Evolutionary conservation across 2,329 filamentous ascomycete genomes (phyloP).

Genomic region (Calcarisporium arbuscula): DNA sequence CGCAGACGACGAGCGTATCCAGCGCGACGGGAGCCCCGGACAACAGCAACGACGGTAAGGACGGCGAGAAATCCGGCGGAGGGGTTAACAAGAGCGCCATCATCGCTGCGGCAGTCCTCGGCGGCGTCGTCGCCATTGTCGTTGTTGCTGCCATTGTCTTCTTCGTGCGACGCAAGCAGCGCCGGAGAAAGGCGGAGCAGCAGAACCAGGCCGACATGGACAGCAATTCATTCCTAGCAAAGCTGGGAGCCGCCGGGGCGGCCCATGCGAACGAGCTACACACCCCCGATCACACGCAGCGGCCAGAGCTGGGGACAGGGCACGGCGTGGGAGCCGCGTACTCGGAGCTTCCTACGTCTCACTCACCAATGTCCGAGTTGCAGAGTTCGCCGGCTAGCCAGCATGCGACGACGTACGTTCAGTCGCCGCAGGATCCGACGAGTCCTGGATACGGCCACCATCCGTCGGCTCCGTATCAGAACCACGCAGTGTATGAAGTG

Average conservation of each 20-base stretch:
- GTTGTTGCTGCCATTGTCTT: conserved; percentile 25
- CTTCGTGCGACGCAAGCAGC: conserved; percentile 28
- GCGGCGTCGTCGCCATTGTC: conserved; percentile 17
- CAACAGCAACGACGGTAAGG: conserved; percentile 6
- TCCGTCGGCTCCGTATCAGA: conserved; percentile 9
- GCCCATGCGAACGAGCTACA: conserved; percentile 13
- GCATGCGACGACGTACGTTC: conserved; percentile 11
- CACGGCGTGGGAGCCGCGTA: conserved; percentile 12
- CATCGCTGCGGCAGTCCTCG: conserved; percentile 27
- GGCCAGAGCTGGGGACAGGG: conserved; percentile 16
- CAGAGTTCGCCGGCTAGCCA: conserved; percentile 17
- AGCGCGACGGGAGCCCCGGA: not conserved
- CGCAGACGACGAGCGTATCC: conserved; percentile 12
- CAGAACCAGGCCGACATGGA: conserved; percentile 13
- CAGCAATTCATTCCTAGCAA: conserved; percentile 18
- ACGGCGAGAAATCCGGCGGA: conserved; percentile 7
- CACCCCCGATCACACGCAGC: conserved; percentile 19
- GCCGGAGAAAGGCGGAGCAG: conserved; percentile 14
- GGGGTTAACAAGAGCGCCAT: conserved; percentile 20
- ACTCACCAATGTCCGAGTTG: conserved; percentile 19
- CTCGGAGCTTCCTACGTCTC: conserved; percentile 15
- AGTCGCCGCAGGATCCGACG: conserved; percentile 17
- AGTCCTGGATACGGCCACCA: conserved; percentile 14
- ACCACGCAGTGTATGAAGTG: conserved; percentile 12
- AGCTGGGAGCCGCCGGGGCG: conserved; percentile 4